A percentile compares a stretch with the other conserved stretches of the same genome.
Conservation (phyloP, 495 filamentous ascomycete genomes). For the Letharia lupina region DNA sequence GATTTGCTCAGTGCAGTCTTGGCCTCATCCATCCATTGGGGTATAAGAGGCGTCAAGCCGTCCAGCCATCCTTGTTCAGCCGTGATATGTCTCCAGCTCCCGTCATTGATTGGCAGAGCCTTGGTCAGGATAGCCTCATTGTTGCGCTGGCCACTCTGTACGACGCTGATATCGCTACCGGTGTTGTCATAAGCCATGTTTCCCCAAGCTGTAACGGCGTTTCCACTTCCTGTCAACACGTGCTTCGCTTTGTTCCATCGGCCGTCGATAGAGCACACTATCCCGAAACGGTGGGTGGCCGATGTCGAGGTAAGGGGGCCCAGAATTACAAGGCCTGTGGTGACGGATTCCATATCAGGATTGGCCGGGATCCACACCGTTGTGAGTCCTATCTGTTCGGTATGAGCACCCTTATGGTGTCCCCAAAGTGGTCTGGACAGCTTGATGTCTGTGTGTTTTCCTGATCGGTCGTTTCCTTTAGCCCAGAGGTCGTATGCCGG, state of each 20-base stretch:
- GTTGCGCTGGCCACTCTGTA: background rate
- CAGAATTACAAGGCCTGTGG: conserved; percentile 10
- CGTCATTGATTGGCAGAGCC: conserved; percentile 9
- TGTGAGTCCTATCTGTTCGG: background rate
- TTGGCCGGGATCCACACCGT: conserved; percentile 4
- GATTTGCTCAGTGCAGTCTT: background rate
- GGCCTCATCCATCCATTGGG: background rate
- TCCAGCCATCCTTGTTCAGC: conserved; percentile 10
- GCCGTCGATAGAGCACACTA: conserved; percentile 16
- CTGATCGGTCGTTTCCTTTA: background rate
- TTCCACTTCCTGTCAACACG: background rate
- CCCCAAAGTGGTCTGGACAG: conserved; percentile 9
- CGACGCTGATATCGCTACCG: background rate
- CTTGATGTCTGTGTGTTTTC: background rate
- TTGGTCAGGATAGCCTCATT: background rate
- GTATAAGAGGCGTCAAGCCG: background rate
- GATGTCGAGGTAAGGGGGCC: background rate
- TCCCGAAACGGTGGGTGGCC: background rate
- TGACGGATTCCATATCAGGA: conserved; percentile 11
- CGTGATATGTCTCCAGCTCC: conserved; percentile 16
- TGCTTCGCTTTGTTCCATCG: conserved; percentile 15
- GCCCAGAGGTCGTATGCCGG: conserved; percentile 4
- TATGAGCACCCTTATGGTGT: background rate
- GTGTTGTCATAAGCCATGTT: background rate
- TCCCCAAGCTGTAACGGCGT: background rate